Conservation (phyloP, 2,329 filamentous ascomycete species). For the Bipolaris cookei region DNA sequence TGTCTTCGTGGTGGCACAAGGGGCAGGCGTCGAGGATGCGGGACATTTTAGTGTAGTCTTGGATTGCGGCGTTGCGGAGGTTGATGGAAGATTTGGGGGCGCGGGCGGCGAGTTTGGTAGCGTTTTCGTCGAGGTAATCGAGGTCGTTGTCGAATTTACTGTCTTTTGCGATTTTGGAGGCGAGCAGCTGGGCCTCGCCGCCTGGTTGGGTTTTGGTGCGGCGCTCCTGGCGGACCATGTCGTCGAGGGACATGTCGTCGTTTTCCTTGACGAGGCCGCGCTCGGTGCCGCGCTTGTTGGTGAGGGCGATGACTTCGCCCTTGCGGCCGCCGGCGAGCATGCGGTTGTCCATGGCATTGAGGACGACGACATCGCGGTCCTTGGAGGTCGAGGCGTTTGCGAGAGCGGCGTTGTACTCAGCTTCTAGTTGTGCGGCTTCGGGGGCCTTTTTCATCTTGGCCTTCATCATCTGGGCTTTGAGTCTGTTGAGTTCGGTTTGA, state of each 20-base stretch:
- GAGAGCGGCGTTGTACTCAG: constrained; percentile 79
- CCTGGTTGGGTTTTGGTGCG: constrained; percentile 78
- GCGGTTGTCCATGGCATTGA: constrained; percentile 87
- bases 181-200: constrained; percentile 81
- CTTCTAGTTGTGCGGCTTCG: constrained; percentile 77
- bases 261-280: constrained; percentile 87
- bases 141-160: constrained; percentile 87
- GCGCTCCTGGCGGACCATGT: constrained; percentile 95
- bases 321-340: constrained; percentile 79
- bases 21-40: constrained; percentile 85
- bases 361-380: constrained; percentile 73
- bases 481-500: constrained; percentile 80
- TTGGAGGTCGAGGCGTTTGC: constrained; percentile 64
- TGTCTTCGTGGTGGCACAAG: constrained; percentile 91
- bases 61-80: constrained; percentile 84
- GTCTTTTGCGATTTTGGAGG: constrained; percentile 94
- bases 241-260: constrained; percentile 92
- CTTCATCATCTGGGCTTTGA: constrained; percentile 95
- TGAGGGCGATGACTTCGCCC: constrained; percentile 77
- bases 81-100: constrained; percentile 88
- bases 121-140: constrained; percentile 98
- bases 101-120: constrained; percentile 82
- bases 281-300: constrained; percentile 81
- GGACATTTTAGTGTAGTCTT: constrained; percentile 89
- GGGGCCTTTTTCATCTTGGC: constrained; percentile 82